Percentiles rank a stretch among this genome's conserved stretches.
phyloP scores from a whole-genome alignment of 441 rosid genomes.

The Populus hybrid region DNA sequence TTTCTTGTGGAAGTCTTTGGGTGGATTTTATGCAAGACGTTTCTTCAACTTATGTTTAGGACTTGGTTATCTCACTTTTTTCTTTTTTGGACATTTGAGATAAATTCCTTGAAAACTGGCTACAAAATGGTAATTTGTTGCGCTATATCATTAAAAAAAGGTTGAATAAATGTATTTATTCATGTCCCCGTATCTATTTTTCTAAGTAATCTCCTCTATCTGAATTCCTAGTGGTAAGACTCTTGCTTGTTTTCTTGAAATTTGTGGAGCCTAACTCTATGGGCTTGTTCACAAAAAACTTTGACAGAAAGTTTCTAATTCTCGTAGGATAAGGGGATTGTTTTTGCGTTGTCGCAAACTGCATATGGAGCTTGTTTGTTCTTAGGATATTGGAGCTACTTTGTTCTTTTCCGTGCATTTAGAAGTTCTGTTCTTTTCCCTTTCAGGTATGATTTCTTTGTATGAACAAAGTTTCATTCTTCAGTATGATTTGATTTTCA shows the following conservation, averaged over 20 bases:
- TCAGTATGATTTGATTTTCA: constrained; percentile 14
- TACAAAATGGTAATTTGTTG: background rate
- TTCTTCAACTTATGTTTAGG: background rate
- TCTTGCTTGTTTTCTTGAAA: background rate
- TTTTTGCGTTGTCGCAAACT: constrained; percentile 74
- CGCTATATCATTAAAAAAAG: background rate
- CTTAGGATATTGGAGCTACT: constrained; percentile 89
- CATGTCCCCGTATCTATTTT: background rate
- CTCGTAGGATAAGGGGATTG: constrained; percentile 61
- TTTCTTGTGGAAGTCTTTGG: background rate
- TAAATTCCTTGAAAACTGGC: constrained; percentile 3
- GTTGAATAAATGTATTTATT: background rate
- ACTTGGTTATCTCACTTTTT: constrained; percentile 1
- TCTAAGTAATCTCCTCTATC: background rate
- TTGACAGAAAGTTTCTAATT: background rate
- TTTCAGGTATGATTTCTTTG: constrained; percentile 59
- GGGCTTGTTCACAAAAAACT: constrained; percentile 7
- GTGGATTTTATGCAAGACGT: background rate
- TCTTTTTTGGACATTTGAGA: background rate
- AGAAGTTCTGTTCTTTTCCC: constrained; percentile 61
- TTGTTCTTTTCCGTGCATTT: constrained; percentile 50
- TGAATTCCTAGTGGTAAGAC: background rate
- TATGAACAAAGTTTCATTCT: constrained; percentile 11
- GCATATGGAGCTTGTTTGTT: constrained; percentile 80
- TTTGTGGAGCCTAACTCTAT: constrained; percentile 4